phyloP scores from a whole-genome alignment of 148 eudicot genomes.

The Arbutus unedo region DNA sequence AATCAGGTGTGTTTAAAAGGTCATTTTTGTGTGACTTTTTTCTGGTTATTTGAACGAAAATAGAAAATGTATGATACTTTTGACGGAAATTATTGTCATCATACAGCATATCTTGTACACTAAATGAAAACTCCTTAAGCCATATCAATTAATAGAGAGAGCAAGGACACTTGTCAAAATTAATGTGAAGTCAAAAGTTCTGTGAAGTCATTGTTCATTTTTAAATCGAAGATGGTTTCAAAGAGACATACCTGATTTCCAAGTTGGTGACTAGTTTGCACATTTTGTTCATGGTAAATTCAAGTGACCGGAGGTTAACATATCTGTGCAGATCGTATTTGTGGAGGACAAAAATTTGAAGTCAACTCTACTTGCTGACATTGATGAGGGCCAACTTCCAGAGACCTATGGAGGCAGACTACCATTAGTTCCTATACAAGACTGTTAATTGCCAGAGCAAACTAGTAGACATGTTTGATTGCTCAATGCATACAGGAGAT shows the following conservation, averaged over 20 bases:
- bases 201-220: no score
- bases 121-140: background rate
- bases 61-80: background rate
- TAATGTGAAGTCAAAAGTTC: no score
- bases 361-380: conserved; percentile 41
- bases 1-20: background rate
- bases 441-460: conserved; percentile 25
- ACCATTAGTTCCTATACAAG: conserved; percentile 56
- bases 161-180: background rate
- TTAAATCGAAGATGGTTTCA: no score
- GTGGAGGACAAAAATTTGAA: conserved; percentile 47
- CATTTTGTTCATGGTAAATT: background rate
- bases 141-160: background rate
- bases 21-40: background rate
- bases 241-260: background rate
- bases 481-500: background rate
- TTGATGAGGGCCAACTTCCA: conserved; percentile 62
- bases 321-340: conserved; percentile 50
- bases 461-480: background rate
- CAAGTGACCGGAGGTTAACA: background rate
- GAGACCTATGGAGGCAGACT: conserved; percentile 63
- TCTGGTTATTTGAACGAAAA: background rate
- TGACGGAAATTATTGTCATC: background rate
- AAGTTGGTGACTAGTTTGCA: background rate
- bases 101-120: background rate